These are phyloP conservation scores for Vigna mungo DNA, from an alignment of 306 rosid species.

Conservation along the genomic window DNA sequence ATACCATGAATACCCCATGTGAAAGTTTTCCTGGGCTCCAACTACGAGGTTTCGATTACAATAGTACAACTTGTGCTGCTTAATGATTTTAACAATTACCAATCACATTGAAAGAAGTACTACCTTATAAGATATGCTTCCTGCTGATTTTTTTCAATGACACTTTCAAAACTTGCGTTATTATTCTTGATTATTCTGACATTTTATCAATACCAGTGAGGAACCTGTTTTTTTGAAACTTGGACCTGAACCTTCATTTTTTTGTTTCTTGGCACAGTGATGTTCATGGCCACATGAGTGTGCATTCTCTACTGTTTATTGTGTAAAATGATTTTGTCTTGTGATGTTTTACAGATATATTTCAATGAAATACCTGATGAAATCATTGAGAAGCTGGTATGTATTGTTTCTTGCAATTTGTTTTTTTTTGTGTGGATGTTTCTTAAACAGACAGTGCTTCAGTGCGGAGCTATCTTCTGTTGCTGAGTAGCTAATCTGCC, in stretches of 20 bases:
- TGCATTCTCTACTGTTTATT: not conserved
- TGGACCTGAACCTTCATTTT: slow-evolving; percentile 20
- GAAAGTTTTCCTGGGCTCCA: not conserved
- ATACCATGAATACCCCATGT: not conserved
- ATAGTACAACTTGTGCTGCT: not conserved
- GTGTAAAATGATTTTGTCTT: slow-evolving; percentile 37
- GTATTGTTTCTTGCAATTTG: slow-evolving; percentile 40
- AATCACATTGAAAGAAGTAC: not conserved
- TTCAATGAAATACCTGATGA: slow-evolving; percentile 92
- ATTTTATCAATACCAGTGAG: not conserved
- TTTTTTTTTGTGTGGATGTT: slow-evolving; percentile 34
- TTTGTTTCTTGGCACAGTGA: slow-evolving; percentile 18
- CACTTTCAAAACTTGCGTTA: slow-evolving; percentile 18
- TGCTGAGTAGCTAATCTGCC: slow-evolving; percentile 16
- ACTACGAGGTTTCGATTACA: not conserved
- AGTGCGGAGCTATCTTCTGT: slow-evolving; percentile 8
- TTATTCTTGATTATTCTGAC: slow-evolving; percentile 12
- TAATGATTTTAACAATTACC: slow-evolving; percentile 17
- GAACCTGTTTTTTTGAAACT: slow-evolving; percentile 23
- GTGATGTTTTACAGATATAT: slow-evolving; percentile 70
- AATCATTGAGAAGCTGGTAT: slow-evolving; percentile 84
- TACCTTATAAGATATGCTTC: not conserved
- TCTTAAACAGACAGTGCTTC: slow-evolving; percentile 16
- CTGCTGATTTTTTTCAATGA: not conserved
- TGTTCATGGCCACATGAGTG: slow-evolving; percentile 2